Percentiles rank a stretch among this genome's conserved stretches.
phyloP scores from a whole-genome alignment of 495 filamentous ascomycete species.

The Patellaria atrata region DNA sequence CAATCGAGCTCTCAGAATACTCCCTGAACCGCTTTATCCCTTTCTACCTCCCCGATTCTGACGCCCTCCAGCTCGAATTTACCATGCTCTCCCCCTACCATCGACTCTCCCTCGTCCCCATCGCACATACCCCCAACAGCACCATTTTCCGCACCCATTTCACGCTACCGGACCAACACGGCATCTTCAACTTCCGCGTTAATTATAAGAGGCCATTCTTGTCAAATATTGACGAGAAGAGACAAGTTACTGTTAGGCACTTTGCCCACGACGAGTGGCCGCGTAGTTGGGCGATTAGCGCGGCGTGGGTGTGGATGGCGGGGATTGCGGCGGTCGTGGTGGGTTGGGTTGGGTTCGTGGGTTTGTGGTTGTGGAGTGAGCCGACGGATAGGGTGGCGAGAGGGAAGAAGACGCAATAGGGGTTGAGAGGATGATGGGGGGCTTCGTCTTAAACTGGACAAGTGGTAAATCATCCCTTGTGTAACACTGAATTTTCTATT shows the following conservation, averaged over 20 bases:
- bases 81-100: constrained; percentile 98
- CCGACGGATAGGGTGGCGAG: constrained; percentile 33
- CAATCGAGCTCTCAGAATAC: constrained; percentile 81
- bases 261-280: constrained; percentile 96
- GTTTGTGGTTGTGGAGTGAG: constrained; percentile 78
- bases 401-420: constrained; percentile 58
- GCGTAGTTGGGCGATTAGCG: constrained; percentile 75
- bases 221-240: constrained; percentile 83
- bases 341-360: constrained; percentile 75
- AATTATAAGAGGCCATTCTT: constrained; percentile 94
- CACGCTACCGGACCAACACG: constrained; percentile 84
- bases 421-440: neutral
- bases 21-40: constrained; percentile 51
- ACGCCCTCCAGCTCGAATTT: constrained; percentile 85
- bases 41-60: constrained; percentile 51
- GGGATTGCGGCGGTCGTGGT: constrained; percentile 71
- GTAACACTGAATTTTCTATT: too few relatives aligned
- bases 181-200: constrained; percentile 91
- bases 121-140: constrained; percentile 42
- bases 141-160: constrained; percentile 65
- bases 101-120: constrained; percentile 59
- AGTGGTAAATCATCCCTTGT: too few relatives aligned
- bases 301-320: constrained; percentile 89
- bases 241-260: constrained; percentile 83
- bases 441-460: too few relatives aligned